Evolutionary conservation across 176 grass and related monocot species (phyloP).

Genomic region (Pharus latifolius): DNA sequence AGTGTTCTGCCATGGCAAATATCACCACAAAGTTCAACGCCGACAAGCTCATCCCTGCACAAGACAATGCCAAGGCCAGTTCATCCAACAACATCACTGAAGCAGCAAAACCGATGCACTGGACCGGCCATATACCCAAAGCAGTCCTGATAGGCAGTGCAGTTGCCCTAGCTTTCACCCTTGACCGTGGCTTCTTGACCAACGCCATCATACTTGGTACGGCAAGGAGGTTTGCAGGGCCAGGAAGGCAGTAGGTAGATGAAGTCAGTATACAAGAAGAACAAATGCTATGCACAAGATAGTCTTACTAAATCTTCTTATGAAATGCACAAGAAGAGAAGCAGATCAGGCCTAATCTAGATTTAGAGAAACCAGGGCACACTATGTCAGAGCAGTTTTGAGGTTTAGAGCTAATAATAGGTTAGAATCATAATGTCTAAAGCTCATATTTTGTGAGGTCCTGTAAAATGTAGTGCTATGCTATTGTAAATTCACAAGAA

Average conservation of each 20-base stretch:
- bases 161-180: slow-evolving; percentile 59
- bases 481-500: not conserved
- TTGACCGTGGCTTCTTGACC: slow-evolving; percentile 73
- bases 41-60: slow-evolving; percentile 21
- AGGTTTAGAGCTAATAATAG: slow-evolving; percentile 11
- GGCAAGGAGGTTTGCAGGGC: slow-evolving; percentile 69
- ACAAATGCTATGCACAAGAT: not conserved
- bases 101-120: slow-evolving; percentile 55
- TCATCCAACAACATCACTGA: slow-evolving; percentile 25
- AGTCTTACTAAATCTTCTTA: not conserved
- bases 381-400: not conserved
- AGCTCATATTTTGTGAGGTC: slow-evolving; percentile 6
- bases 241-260: slow-evolving; percentile 47
- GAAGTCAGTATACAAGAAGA: not conserved
- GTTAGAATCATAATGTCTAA: slow-evolving; percentile 18
- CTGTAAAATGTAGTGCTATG: slow-evolving; percentile 15
- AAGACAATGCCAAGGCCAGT: slow-evolving; percentile 6
- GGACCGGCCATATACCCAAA: slow-evolving; percentile 57
- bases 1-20: slow-evolving; percentile 44
- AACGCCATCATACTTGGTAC: slow-evolving; percentile 80
- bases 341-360: not conserved
- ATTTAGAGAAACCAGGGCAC: too few species aligned
- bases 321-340: not conserved
- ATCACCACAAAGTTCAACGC: slow-evolving; percentile 58
- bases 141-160: slow-evolving; percentile 55